phyloP scores from a whole-genome alignment of 192 early-diverging fungal species.

The Neocallimastix lanati region DNA sequence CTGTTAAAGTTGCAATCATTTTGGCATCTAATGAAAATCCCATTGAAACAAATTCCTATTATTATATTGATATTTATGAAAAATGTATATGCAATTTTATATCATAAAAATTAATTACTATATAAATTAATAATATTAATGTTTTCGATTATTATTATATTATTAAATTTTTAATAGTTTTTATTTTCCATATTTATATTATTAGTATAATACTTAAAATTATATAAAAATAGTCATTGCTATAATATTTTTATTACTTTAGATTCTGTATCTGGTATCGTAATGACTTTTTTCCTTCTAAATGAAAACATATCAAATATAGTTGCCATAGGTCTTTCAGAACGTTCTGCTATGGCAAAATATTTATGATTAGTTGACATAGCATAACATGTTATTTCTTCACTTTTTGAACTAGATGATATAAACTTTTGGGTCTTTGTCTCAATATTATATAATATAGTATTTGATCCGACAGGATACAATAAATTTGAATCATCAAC shows the following conservation, averaged over 20 bases:
- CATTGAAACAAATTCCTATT: constrained; percentile 31
- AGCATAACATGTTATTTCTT: constrained; percentile 26
- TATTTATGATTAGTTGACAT: constrained; percentile 26
- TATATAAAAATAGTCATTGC: too few relatives aligned
- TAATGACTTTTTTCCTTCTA: constrained; percentile 23
- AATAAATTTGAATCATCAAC: constrained; percentile 37
- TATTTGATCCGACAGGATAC: constrained; percentile 37
- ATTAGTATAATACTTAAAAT: too few relatives aligned
- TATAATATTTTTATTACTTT: constrained; percentile 22
- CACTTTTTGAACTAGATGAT: constrained; percentile 22
- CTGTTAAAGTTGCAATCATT: constrained; percentile 28
- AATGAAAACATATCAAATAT: constrained; percentile 35
- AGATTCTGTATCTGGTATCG: constrained; percentile 17
- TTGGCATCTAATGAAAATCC: constrained; percentile 36
- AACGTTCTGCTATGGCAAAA: constrained; percentile 29
- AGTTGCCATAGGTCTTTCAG: constrained; percentile 15
- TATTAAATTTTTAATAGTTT: too few relatives aligned
- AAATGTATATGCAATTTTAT: too few relatives aligned
- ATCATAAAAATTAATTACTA: too few relatives aligned
- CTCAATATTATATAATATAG: constrained; percentile 33
- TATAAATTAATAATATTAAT: too few relatives aligned
- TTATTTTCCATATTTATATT: too few relatives aligned
- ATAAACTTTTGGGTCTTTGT: constrained; percentile 33
- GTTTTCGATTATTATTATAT: too few relatives aligned
- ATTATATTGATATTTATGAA: too few relatives aligned